A percentile compares a stretch with the other conserved stretches of the same genome.
Conservation (phyloP, 2,329 filamentous ascomycete species). For the Phyllosticta citriasiana region DNA sequence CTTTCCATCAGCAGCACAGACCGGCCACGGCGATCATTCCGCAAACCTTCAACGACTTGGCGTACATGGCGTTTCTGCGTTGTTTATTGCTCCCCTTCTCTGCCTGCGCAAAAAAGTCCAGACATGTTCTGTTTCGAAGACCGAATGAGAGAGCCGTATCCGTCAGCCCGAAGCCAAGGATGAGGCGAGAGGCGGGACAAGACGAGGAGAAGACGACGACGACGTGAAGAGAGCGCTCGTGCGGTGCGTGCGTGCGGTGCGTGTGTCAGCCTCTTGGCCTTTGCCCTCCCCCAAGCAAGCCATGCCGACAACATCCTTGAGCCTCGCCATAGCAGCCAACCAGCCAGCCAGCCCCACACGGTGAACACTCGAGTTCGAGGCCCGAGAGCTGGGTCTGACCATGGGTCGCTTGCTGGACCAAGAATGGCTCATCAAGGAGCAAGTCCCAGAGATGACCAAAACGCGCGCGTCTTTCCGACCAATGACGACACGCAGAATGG, state of each 20-base stretch:
- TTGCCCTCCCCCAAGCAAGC: not conserved
- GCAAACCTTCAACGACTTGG: slow-evolving; percentile 6
- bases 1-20: not conserved
- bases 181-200: not conserved
- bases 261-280: slow-evolving; percentile 1
- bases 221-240: not conserved
- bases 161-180: not conserved
- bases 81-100: not conserved
- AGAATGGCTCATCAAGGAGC: slow-evolving; percentile 3
- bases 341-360: not conserved
- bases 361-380: slow-evolving; percentile 6
- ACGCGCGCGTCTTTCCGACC: slow-evolving; percentile 1
- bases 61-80: slow-evolving; percentile 6
- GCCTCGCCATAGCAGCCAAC: not conserved
- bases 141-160: not conserved
- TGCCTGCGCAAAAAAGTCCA: slow-evolving; percentile 1
- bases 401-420: slow-evolving; percentile 1
- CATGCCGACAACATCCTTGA: not conserved
- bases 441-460: not conserved
- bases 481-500: not conserved
- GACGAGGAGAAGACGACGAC: not conserved
- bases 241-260: not conserved
- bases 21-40: not conserved
- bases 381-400: not conserved
- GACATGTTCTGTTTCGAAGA: slow-evolving; percentile 7